A percentile compares a stretch with the other conserved stretches of the same genome.
These are phyloP conservation scores for Aotearoamyces nothofagi DNA, from an alignment of 2,329 filamentous ascomycete species.

Conservation along the genomic window DNA sequence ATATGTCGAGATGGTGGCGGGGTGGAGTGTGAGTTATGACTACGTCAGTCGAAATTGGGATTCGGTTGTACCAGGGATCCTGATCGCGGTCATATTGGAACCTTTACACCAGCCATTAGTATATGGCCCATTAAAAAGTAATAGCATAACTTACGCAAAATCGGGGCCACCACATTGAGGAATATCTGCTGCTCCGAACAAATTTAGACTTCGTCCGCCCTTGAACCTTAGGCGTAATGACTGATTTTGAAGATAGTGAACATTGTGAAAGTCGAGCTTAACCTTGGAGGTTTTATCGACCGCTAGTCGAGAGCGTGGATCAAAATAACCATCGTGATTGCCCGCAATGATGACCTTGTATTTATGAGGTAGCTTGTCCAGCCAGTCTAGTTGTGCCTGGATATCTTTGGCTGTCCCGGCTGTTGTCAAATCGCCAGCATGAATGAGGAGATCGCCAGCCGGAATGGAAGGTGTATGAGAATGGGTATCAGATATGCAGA, in stretches of 20 bases:
- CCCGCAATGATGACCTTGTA: conserved; percentile 75
- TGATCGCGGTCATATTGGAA: conserved; percentile 44
- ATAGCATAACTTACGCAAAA: conserved; percentile 34
- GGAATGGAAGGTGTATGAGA: conserved; percentile 49
- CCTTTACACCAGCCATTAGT: conserved; percentile 5
- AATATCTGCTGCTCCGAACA: conserved; percentile 75
- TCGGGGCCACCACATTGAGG: conserved; percentile 57
- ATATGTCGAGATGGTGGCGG: conserved; percentile 33
- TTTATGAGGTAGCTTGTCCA: conserved; percentile 54
- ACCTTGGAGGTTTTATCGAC: conserved; percentile 37
- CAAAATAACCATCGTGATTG: conserved; percentile 83
- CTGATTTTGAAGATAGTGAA: conserved; percentile 65
- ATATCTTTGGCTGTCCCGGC: conserved; percentile 57
- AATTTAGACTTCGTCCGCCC: conserved; percentile 40
- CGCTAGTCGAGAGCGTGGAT: conserved; percentile 42
- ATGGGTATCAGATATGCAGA: conserved; percentile 88
- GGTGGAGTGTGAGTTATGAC: conserved; percentile 53
- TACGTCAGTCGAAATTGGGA: conserved; percentile 44
- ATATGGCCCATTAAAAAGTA: background rate
- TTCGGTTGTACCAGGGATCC: conserved; percentile 44
- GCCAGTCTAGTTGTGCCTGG: conserved; percentile 74
- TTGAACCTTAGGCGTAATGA: conserved; percentile 47
- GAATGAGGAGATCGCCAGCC: conserved; percentile 70
- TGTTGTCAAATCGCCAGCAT: conserved; percentile 75
- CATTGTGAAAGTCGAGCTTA: conserved; percentile 45